Evolutionary conservation across 345 rosid species (phyloP).

Genomic region (Acer negundo): DNA sequence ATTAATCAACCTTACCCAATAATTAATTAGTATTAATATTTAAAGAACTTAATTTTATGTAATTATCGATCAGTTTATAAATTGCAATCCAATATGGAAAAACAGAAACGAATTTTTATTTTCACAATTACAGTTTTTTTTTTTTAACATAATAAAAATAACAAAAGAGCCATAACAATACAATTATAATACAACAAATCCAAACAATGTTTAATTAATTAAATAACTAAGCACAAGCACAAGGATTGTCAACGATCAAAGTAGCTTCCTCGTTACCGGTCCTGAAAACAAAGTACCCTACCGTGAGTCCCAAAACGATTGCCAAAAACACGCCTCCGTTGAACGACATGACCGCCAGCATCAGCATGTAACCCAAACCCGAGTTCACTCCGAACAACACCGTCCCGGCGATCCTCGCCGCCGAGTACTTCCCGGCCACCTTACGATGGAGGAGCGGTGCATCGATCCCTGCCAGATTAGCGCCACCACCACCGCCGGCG

Average conservation of each 20-base stretch:
- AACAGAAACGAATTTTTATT: too few relatives aligned
- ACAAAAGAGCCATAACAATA: too few relatives aligned
- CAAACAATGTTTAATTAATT: neutral
- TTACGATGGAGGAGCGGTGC: constrained; percentile 17
- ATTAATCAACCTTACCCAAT: too few relatives aligned
- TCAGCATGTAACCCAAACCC: constrained; percentile 71
- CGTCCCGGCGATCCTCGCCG: constrained; percentile 40
- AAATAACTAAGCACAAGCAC: constrained; percentile 57
- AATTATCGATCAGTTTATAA: too few relatives aligned
- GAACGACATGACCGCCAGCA: constrained; percentile 87
- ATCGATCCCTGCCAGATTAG: constrained; percentile 15
- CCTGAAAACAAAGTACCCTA: constrained; percentile 63
- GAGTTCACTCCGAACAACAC: constrained; percentile 65
- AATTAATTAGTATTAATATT: too few relatives aligned
- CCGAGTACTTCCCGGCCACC: neutral
- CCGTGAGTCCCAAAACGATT: constrained; percentile 57
- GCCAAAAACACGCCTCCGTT: constrained; percentile 85
- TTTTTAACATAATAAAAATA: too few relatives aligned
- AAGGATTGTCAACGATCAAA: constrained; percentile 40
- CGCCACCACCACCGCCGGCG: neutral
- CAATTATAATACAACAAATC: neutral
- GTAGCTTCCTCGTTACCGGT: constrained; percentile 36
- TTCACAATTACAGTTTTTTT: too few relatives aligned
- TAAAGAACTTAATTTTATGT: too few relatives aligned
- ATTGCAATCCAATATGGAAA: too few relatives aligned